A percentile compares a stretch with the other conserved stretches of the same genome.
phyloP scores from a whole-genome alignment of 176 grass and related monocot genomes.

The Zea luxurians region DNA sequence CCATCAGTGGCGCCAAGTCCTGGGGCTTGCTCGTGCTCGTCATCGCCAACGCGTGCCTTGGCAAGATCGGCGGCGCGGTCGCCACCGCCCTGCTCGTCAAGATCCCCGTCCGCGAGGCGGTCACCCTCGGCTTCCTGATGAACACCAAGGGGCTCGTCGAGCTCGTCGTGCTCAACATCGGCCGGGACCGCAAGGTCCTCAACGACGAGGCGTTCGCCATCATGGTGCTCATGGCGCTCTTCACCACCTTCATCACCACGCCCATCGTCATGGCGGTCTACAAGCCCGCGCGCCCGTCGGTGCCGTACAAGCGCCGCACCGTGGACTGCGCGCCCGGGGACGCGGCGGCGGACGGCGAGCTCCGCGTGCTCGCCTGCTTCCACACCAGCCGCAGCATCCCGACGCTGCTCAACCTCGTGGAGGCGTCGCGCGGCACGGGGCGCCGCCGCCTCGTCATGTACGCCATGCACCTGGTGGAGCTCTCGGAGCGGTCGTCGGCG shows the following conservation, averaged over 20 bases:
- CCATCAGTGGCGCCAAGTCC: constrained; percentile 61
- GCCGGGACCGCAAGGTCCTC: constrained; percentile 65
- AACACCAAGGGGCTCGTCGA: constrained; percentile 86
- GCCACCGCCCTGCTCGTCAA: constrained; percentile 32
- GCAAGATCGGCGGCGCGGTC: constrained; percentile 73
- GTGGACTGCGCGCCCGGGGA: constrained; percentile 28
- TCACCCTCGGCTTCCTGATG: constrained; percentile 69
- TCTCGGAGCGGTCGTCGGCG: constrained; percentile 70
- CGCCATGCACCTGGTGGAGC: constrained; percentile 82
- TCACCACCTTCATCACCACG: constrained; percentile 84
- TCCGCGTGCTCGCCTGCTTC: constrained; percentile 85
- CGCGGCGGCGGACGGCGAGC: constrained; percentile 39
- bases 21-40: constrained; percentile 72
- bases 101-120: constrained; percentile 51
- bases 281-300: constrained; percentile 58
- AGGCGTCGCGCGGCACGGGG: constrained; percentile 60
- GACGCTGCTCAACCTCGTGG: constrained; percentile 70
- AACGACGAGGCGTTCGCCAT: constrained; percentile 80
- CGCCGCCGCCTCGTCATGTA: constrained; percentile 49
- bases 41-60: constrained; percentile 60
- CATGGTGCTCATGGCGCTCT: constrained; percentile 78
- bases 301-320: constrained; percentile 66
- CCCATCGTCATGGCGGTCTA: constrained; percentile 75
- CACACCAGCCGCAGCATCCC: constrained; percentile 61
- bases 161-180: constrained; percentile 87